A percentile compares a stretch with the other conserved stretches of the same genome.
Conservation (phyloP, 768 basidiomycete genomes). For the Clavaria fumosa region DNA sequence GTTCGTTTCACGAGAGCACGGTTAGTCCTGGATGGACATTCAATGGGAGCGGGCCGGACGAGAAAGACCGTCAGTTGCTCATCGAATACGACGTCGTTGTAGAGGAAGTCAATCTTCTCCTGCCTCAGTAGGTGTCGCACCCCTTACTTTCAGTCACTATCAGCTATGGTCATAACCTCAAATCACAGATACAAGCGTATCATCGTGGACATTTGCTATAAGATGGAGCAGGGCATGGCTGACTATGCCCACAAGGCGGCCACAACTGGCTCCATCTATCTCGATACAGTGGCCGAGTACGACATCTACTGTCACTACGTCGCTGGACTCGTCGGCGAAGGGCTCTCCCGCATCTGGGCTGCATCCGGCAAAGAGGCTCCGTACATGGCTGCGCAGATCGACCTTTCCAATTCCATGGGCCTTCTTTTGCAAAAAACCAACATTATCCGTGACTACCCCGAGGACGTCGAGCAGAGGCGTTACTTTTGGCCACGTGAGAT, state of each 20-base stretch:
- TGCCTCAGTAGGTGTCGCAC: slow-evolving; percentile 34
- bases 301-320: slow-evolving; percentile 98
- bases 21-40: slow-evolving; percentile 80
- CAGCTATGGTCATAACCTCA: background rate
- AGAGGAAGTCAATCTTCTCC: slow-evolving; percentile 60
- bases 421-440: slow-evolving; percentile 94
- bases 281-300: slow-evolving; percentile 71
- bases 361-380: slow-evolving; percentile 70
- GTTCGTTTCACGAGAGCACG: slow-evolving; percentile 67
- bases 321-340: slow-evolving; percentile 94
- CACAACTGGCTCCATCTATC: slow-evolving; percentile 48
- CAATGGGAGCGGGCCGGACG: slow-evolving; percentile 63
- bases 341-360: slow-evolving; percentile 76
- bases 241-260: slow-evolving; percentile 82
- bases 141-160: background rate
- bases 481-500: slow-evolving; percentile 95
- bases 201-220: slow-evolving; percentile 68
- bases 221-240: slow-evolving; percentile 94
- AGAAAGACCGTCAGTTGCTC: slow-evolving; percentile 78
- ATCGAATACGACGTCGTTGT: slow-evolving; percentile 72
- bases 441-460: slow-evolving; percentile 89
- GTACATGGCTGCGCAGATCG: slow-evolving; percentile 66
- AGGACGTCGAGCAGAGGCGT: slow-evolving; percentile 73
- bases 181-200: slow-evolving; percentile 48
- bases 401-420: slow-evolving; percentile 90